phyloP scores from a whole-genome alignment of 495 filamentous ascomycete genomes.

The Neurospora terricola region DNA sequence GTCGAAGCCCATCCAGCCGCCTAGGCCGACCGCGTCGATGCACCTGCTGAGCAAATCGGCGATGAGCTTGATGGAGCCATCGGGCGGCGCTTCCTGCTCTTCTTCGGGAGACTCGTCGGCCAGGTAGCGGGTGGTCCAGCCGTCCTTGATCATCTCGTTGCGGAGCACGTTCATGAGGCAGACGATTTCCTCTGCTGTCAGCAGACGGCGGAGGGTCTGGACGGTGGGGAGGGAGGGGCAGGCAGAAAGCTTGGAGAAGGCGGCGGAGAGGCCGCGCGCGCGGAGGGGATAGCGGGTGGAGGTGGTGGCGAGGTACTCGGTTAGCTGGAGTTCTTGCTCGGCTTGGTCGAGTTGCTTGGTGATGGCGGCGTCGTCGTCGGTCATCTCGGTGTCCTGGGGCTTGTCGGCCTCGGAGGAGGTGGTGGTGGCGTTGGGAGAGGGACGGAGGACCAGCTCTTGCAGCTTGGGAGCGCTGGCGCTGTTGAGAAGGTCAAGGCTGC shows the following conservation, averaged over 20 bases:
- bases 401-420: background rate
- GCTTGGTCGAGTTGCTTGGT: slow-evolving; percentile 36
- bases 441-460: slow-evolving; percentile 9
- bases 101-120: slow-evolving; percentile 30
- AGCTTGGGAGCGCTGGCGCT: slow-evolving; percentile 18
- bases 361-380: slow-evolving; percentile 29
- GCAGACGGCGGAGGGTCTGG: slow-evolving; percentile 51
- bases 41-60: slow-evolving; percentile 62
- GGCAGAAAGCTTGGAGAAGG: slow-evolving; percentile 54
- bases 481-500: slow-evolving; percentile 40
- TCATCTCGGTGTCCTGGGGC: slow-evolving; percentile 10
- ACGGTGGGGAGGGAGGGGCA: slow-evolving; percentile 49
- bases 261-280: slow-evolving; percentile 35
- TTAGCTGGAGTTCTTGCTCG: slow-evolving; percentile 40
- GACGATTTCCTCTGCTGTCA: slow-evolving; percentile 58
- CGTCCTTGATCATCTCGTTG: slow-evolving; percentile 50
- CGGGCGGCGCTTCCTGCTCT: slow-evolving; percentile 42
- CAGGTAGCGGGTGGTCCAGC: slow-evolving; percentile 61
- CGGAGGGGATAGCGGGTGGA: slow-evolving; percentile 31
- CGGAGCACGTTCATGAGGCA: slow-evolving; percentile 66
- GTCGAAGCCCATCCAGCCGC: slow-evolving; percentile 65
- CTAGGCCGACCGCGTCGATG: slow-evolving; percentile 74
- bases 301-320: slow-evolving; percentile 37
- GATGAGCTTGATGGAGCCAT: slow-evolving; percentile 48
- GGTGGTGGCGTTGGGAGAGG: background rate